phyloP scores from a whole-genome alignment of 805 yeast species.

The Wickerhamiella shivajii region DNA sequence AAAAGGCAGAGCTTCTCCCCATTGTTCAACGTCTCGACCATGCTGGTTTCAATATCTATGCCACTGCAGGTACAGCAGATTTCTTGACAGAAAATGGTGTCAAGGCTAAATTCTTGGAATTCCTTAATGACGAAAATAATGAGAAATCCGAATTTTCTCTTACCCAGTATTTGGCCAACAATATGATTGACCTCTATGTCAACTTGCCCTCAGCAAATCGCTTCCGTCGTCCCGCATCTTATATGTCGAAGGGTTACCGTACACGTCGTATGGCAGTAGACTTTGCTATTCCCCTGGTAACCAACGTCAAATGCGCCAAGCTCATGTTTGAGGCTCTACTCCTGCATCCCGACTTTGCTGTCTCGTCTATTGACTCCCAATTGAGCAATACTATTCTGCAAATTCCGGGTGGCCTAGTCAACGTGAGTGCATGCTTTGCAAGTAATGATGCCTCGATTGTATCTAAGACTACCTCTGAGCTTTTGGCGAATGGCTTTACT shows the following conservation, averaged over 20 bases:
- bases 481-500: conserved; percentile 79
- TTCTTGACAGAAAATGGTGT: conserved; percentile 88
- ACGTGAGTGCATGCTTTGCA: conserved; percentile 68
- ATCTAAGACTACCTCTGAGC: conserved; percentile 43
- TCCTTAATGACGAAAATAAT: conserved; percentile 53
- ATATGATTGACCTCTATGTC: conserved; percentile 89
- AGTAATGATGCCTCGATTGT: conserved; percentile 45
- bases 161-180: conserved; percentile 91
- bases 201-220: conserved; percentile 94
- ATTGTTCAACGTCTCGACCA: conserved; percentile 65
- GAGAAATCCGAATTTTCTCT: conserved; percentile 89
- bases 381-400: conserved; percentile 71
- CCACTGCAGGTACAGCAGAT: conserved; percentile 98
- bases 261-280: conserved; percentile 99
- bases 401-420: conserved; percentile 69
- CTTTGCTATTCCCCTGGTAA: conserved; percentile 91
- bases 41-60: conserved; percentile 81
- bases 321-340: conserved; percentile 87
- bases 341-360: conserved; percentile 42
- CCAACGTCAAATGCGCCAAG: conserved; percentile 96
- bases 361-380: conserved; percentile 71
- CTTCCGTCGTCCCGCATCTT: conserved; percentile 97
- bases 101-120: conserved; percentile 91
- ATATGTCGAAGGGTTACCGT: conserved; percentile 92
- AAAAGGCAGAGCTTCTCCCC: conserved; percentile 86